Evolutionary conservation across 148 eudicot genomes (phyloP), one percentile per base, ranked within the genome.

Genomic region (Beta vulgaris): DNA sequence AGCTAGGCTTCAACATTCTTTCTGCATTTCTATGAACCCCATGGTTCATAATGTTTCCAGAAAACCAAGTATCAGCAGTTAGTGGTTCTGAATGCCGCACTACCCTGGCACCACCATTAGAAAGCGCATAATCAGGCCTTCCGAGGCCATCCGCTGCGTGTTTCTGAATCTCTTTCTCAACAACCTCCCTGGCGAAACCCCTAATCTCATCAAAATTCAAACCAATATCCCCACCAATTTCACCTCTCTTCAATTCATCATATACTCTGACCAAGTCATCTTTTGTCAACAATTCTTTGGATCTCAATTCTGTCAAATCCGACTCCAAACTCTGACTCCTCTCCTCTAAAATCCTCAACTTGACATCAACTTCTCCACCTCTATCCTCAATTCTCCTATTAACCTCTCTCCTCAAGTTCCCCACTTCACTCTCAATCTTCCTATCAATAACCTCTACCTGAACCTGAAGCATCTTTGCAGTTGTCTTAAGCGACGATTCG

Each of bases 141-240:
- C 98, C 99, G 36, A 95, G 78, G 37, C 99, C 99, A 84, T 95
- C 99, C 25, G 96, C 93, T 6, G 94, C 90, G 74, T 87, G 98
- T 72, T 82, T 95, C 48, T 86, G 90, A 39, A 95, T 88, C 74
- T 95, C 99, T 13, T 76, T 86, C 87, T 80, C 84, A n/a, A 95
- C 92, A 6, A 95, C 74, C 78, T 88, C 88, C 83, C 84, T 85
- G 1, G 97, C 97, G 71, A 90, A 68, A 4, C 60, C 85, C 81
- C 85, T 79, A 9, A 95, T 78, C 73, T 88, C 94, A 76, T 95
- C 94, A 73, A 84, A 79, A 71, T 75, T 81, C 79, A 83, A 62
- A 37, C 81, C 86, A 19, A 53, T 61, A 58, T 0, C 46, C 80
- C 28, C 60, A 7, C 63, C 74, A 25, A 66, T 73, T 40, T 84